phyloP scores from a whole-genome alignment of 106 monocot genomes.

The Dioscorea dumetorum region DNA sequence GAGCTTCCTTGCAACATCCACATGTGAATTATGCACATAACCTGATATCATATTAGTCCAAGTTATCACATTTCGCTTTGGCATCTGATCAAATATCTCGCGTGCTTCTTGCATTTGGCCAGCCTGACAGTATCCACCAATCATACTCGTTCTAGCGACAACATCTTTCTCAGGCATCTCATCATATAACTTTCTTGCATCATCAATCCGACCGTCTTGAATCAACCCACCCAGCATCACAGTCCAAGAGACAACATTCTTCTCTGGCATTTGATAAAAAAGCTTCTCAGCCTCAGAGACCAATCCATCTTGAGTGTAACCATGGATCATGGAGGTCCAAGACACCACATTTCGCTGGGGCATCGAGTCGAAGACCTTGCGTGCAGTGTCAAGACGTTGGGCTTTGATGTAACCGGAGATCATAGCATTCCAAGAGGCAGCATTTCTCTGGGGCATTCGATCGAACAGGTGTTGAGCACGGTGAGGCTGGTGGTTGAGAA shows the following conservation, averaged over 20 bases:
- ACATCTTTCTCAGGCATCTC: constrained; percentile 74
- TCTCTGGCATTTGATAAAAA: constrained; percentile 60
- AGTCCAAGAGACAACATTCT: constrained; percentile 67
- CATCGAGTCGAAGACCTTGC: constrained; percentile 36
- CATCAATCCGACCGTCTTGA: constrained; percentile 41
- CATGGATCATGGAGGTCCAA: constrained; percentile 66
- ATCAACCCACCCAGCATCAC: constrained; percentile 69
- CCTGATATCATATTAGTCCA: constrained; percentile 87
- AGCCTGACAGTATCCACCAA: constrained; percentile 48
- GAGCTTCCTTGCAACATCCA: constrained; percentile 69
- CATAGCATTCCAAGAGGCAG: constrained; percentile 52
- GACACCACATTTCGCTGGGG: constrained; percentile 61
- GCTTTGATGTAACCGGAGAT: constrained; percentile 38
- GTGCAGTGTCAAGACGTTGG: constrained; percentile 18
- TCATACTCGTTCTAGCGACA: constrained; percentile 64
- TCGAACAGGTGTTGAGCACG: constrained; percentile 34
- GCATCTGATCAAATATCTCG: constrained; percentile 70
- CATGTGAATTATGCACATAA: constrained; percentile 39
- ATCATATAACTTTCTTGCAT: constrained; percentile 45
- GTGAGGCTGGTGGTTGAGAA: constrained; percentile 22
- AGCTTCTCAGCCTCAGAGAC: constrained; percentile 47
- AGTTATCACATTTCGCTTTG: constrained; percentile 53
- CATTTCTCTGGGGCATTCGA: constrained; percentile 26
- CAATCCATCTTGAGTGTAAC: constrained; percentile 23
- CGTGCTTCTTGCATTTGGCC: constrained; percentile 54